A percentile compares a stretch with the other conserved stretches of the same genome.
Evolutionary conservation across 192 early-diverging fungal species (phyloP).

Genomic region (Coemansia sp.): DNA sequence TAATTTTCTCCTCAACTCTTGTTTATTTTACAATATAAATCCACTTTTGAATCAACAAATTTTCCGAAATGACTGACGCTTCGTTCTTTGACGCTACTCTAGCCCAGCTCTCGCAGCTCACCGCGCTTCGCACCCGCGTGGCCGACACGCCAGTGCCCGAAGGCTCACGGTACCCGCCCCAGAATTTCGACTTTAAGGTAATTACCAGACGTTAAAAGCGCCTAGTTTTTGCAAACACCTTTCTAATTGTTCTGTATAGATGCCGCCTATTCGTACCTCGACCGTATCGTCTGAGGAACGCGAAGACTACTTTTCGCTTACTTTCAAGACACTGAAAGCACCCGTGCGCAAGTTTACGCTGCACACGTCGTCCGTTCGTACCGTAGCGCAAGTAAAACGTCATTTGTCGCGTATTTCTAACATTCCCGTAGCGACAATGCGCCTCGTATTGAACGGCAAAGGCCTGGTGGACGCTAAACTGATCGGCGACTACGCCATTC

Average conservation of each 20-base stretch:
- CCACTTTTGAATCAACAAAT: neutral
- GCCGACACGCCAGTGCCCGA: constrained; percentile 29
- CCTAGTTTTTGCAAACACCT: neutral
- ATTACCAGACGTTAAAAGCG: neutral
- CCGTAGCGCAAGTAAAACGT: constrained; percentile 42
- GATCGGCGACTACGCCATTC: constrained; percentile 45
- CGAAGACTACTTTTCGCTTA: constrained; percentile 40
- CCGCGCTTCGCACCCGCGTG: constrained; percentile 11
- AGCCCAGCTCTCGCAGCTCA: constrained; percentile 38
- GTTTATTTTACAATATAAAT: constrained; percentile 15
- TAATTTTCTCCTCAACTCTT: neutral
- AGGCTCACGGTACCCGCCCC: constrained; percentile 27
- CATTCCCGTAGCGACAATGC: constrained; percentile 30
- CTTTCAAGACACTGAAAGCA: constrained; percentile 43
- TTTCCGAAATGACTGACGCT: constrained; percentile 17
- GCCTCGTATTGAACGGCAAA: constrained; percentile 38
- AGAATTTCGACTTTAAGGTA: constrained; percentile 40
- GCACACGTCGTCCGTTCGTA: constrained; percentile 39
- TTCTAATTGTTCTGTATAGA: constrained; percentile 13
- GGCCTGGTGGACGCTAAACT: constrained; percentile 46
- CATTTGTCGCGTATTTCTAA: constrained; percentile 36
- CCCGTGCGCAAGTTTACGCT: constrained; percentile 49
- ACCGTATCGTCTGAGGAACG: constrained; percentile 23
- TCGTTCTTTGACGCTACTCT: constrained; percentile 37
- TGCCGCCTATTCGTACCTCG: constrained; percentile 24